Conservation (phyloP, 208 protist genomes). For the Crithidia expoeki region DNA sequence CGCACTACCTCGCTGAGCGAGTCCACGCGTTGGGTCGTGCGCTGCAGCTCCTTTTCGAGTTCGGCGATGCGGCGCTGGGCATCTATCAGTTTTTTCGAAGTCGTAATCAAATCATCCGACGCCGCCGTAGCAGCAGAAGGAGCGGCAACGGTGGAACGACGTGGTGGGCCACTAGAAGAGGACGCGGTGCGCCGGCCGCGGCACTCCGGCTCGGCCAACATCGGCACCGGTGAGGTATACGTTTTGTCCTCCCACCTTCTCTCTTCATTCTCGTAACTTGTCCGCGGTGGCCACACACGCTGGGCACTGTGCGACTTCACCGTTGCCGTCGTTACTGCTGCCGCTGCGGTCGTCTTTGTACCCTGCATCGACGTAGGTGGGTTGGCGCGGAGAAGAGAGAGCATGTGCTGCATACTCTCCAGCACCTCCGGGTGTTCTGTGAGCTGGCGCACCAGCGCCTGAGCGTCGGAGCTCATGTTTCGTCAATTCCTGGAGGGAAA, state of each 20-base stretch:
- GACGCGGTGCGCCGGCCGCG: no score
- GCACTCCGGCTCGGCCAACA: no score
- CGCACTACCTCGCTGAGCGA: constrained; percentile 48
- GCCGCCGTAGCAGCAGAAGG: background rate
- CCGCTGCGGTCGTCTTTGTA: background rate
- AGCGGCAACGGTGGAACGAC: background rate
- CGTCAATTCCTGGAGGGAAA: background rate
- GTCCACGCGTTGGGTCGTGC: constrained; percentile 50
- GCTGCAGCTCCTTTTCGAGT: constrained; percentile 44
- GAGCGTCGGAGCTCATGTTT: constrained; percentile 48
- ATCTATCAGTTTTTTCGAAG: constrained; percentile 8
- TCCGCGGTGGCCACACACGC: constrained; percentile 17
- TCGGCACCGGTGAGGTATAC: no score
- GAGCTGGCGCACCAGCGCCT: constrained; percentile 72
- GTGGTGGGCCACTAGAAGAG: no score
- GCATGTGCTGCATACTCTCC: constrained; percentile 61
- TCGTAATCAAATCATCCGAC: background rate
- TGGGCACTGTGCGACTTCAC: no score
- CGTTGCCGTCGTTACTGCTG: no score
- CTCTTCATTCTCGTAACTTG: constrained; percentile 2
- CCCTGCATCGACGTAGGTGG: background rate
- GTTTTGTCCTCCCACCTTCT: background rate
- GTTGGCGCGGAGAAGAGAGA: constrained; percentile 45
- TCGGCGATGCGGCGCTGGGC: constrained; percentile 35
- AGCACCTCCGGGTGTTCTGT: constrained; percentile 68